Conservation (phyloP, 176 grass and related monocot genomes). For the Carex scoparia region DNA sequence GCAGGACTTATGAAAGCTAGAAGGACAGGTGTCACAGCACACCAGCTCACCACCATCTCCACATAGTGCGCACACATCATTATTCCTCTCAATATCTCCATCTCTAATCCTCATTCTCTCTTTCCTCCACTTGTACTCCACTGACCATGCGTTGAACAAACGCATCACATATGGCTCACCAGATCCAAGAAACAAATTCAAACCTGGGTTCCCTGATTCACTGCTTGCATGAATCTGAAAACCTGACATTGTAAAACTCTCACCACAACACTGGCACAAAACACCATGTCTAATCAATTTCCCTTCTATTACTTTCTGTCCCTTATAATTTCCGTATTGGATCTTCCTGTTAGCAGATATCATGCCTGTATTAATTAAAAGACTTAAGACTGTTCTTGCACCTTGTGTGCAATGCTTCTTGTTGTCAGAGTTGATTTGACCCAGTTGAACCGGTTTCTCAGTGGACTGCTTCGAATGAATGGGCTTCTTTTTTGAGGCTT, state of each 20-base stretch:
- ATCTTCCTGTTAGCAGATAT: constrained; percentile 41
- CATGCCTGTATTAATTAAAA: constrained; percentile 65
- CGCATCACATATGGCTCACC: constrained; percentile 72
- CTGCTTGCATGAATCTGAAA: constrained; percentile 64
- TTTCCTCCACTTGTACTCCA: constrained; percentile 63
- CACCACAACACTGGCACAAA: constrained; percentile 59
- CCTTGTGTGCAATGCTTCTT: constrained; percentile 29
- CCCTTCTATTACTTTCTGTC: constrained; percentile 55
- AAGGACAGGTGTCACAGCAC: constrained; percentile 92
- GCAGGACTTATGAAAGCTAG: constrained; percentile 71
- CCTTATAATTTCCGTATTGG: constrained; percentile 48
- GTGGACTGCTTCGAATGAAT: constrained; percentile 30
- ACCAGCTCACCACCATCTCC: constrained; percentile 86
- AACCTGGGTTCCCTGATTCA: constrained; percentile 31
- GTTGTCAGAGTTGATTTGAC: constrained; percentile 28
- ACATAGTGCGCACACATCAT: constrained; percentile 68
- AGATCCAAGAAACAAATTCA: constrained; percentile 76
- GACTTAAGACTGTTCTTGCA: constrained; percentile 61
- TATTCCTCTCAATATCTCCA: constrained; percentile 54
- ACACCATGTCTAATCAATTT: constrained; percentile 58
- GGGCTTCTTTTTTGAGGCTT: constrained; percentile 23
- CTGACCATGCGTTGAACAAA: constrained; percentile 79
- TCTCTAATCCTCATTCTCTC: constrained; percentile 34
- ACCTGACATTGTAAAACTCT: constrained; percentile 50
- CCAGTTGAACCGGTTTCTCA: constrained; percentile 31